A percentile compares a stretch with the other conserved stretches of the same genome.
phyloP scores from a whole-genome alignment of 805 yeast genomes.

The Candida awuae region DNA sequence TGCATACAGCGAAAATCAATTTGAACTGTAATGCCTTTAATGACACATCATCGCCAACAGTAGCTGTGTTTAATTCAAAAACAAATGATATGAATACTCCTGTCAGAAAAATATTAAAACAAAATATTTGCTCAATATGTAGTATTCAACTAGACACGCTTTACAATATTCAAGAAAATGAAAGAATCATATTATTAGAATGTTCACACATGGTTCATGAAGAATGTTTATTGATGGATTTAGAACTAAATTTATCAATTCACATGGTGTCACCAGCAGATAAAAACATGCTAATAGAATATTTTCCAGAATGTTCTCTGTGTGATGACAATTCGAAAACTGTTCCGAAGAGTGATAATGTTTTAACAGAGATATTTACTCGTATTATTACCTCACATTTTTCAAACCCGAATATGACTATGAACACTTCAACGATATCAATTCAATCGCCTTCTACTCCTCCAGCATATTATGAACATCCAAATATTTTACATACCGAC shows the following conservation, averaged over 20 bases:
- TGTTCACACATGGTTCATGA: slow-evolving; percentile 56
- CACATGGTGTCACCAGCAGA: slow-evolving; percentile 2
- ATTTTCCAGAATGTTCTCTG: slow-evolving; percentile 22
- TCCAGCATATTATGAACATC: slow-evolving; percentile 3
- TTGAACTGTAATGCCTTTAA: neutral
- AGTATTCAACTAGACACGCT: slow-evolving; percentile 41
- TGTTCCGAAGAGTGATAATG: slow-evolving; percentile 17
- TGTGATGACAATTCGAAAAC: slow-evolving; percentile 18
- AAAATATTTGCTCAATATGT: slow-evolving; percentile 33
- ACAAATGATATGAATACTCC: too few species aligned
- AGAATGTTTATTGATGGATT: slow-evolving; percentile 42
- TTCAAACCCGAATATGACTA: neutral
- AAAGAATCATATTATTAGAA: slow-evolving; percentile 36
- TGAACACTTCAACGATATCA: neutral
- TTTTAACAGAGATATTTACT: slow-evolving; percentile 17
- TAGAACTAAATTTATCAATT: slow-evolving; percentile 21
- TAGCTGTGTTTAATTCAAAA: neutral
- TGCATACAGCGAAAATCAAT: too few species aligned
- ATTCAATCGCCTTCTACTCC: neutral
- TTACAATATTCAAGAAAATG: slow-evolving; percentile 32
- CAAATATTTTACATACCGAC: slow-evolving; percentile 2
- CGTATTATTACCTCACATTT: slow-evolving; percentile 6
- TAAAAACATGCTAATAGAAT: slow-evolving; percentile 6
- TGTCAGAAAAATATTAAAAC: neutral
- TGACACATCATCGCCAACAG: slow-evolving; percentile 3